phyloP scores from a whole-genome alignment of 1,139 yeast genomes.

The Diutina scorzettiae region DNA sequence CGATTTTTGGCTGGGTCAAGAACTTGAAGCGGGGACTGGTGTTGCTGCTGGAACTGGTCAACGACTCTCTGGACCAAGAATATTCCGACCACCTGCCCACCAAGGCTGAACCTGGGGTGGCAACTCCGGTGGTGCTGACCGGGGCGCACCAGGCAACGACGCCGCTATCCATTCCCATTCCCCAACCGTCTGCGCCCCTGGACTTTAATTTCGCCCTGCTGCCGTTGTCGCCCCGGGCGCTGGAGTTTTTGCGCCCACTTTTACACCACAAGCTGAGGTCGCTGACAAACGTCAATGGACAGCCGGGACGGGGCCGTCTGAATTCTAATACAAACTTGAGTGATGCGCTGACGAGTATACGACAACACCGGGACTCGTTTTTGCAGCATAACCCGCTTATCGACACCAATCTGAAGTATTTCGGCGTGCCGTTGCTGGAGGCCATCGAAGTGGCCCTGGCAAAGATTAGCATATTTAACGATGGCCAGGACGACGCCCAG shows the following conservation, averaged over 20 bases:
- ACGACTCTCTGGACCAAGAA: conserved; percentile 25
- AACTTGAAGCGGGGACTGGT: conserved; percentile 29
- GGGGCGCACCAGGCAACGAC: neutral
- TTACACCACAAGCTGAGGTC: conserved; percentile 40
- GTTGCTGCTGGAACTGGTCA: conserved; percentile 28
- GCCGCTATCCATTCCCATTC: neutral
- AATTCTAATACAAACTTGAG: conserved; percentile 20
- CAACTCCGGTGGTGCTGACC: conserved; percentile 7
- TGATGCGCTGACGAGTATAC: conserved; percentile 23
- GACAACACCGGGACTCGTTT: conserved; percentile 48
- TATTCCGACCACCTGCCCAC: conserved; percentile 7
- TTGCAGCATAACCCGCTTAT: conserved; percentile 31
- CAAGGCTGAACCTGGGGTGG: conserved; percentile 9
- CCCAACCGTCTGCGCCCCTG: neutral
- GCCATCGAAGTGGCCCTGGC: conserved; percentile 70
- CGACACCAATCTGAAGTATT: conserved; percentile 46
- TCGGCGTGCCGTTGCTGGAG: conserved; percentile 71
- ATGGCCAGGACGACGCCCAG: conserved; percentile 27
- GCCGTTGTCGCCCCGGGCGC: conserved; percentile 12
- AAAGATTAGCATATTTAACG: conserved; percentile 46
- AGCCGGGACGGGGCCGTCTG: conserved; percentile 23
- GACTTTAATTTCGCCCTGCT: conserved; percentile 4
- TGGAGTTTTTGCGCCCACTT: conserved; percentile 33
- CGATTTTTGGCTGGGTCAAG: conserved; percentile 39
- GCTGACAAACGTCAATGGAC: conserved; percentile 29